Evolutionary conservation across 495 filamentous ascomycete genomes (phyloP).

Genomic region (Penicillium pancosmium): DNA sequence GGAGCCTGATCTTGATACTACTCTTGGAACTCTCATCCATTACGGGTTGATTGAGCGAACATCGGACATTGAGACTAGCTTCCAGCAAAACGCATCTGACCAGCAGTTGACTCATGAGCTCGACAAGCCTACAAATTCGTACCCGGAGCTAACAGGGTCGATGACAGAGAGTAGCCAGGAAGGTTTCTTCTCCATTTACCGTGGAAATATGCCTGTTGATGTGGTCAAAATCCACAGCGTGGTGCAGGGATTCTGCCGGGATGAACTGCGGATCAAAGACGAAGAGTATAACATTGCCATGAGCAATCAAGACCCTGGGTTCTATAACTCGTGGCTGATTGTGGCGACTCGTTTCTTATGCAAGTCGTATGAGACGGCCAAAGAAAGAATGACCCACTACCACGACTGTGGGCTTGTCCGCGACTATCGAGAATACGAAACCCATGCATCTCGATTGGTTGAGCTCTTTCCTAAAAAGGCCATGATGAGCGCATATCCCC

Average conservation of each 20-base stretch:
- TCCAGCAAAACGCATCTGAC: constrained; percentile 38
- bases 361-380: constrained; percentile 63
- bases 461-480: constrained; percentile 39
- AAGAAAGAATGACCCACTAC: constrained; percentile 57
- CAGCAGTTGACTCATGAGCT: constrained; percentile 27
- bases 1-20: constrained; percentile 66
- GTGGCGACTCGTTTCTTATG: constrained; percentile 62
- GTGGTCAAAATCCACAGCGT: constrained; percentile 77
- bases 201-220: constrained; percentile 58
- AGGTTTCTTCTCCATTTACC: constrained; percentile 42
- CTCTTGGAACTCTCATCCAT: constrained; percentile 65
- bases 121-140: constrained; percentile 23
- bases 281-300: constrained; percentile 44
- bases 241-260: constrained; percentile 77
- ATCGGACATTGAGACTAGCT: constrained; percentile 40
- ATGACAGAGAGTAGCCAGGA: constrained; percentile 53
- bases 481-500: constrained; percentile 31
- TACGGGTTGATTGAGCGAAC: constrained; percentile 70
- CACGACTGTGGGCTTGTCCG: constrained; percentile 63
- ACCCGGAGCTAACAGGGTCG: constrained; percentile 40
- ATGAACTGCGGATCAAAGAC: constrained; percentile 60
- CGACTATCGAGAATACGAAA: constrained; percentile 71
- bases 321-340: constrained; percentile 63
- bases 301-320: constrained; percentile 28
- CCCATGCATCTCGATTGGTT: constrained; percentile 63